These are phyloP conservation scores for Hortiboletus campestris DNA, from an alignment of 768 basidiomycete genomes.

Conservation along the genomic window DNA sequence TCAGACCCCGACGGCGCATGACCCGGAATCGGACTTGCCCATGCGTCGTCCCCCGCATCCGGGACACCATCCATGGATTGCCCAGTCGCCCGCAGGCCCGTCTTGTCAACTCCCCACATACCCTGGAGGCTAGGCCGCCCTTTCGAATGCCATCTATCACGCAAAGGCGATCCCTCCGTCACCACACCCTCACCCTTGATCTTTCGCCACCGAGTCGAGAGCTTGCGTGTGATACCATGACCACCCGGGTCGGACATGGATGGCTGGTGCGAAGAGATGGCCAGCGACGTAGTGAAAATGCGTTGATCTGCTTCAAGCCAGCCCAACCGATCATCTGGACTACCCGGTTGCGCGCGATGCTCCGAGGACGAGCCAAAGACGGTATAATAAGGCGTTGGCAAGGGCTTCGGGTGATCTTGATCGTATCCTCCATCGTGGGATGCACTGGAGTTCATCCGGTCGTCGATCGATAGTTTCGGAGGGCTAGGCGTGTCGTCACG, in stretches of 20 bases:
- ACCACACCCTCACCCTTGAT: conserved; percentile 6
- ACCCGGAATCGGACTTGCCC: conserved; percentile 11
- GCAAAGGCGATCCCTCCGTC: conserved; percentile 28
- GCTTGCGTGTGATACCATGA: conserved; percentile 34
- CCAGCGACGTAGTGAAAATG: not conserved
- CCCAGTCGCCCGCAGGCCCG: conserved; percentile 6
- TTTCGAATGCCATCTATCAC: conserved; percentile 13
- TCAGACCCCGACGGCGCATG: conserved; percentile 16
- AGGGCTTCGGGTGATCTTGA: conserved; percentile 12
- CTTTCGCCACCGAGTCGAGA: conserved; percentile 37
- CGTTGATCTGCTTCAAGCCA: conserved; percentile 3
- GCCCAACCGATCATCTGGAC: conserved; percentile 37
- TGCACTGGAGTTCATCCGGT: conserved; percentile 16
- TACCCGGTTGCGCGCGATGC: conserved; percentile 43
- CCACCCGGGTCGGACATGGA: conserved; percentile 13
- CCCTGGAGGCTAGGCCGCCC: conserved; percentile 38
- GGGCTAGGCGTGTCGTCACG: conserved; percentile 6
- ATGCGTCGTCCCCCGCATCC: conserved; percentile 7
- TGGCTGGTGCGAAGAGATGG: not conserved
- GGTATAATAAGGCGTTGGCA: conserved; percentile 51
- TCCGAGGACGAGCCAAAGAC: conserved; percentile 50
- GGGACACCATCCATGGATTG: conserved; percentile 19
- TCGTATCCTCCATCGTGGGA: conserved; percentile 9
- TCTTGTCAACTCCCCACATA: conserved; percentile 7
- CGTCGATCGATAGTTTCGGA: conserved; percentile 27